A percentile compares a stretch with the other conserved stretches of the same genome.
Evolutionary conservation across 2,329 filamentous ascomycete genomes (phyloP).

Genomic region (Alternaria gansuensis): DNA sequence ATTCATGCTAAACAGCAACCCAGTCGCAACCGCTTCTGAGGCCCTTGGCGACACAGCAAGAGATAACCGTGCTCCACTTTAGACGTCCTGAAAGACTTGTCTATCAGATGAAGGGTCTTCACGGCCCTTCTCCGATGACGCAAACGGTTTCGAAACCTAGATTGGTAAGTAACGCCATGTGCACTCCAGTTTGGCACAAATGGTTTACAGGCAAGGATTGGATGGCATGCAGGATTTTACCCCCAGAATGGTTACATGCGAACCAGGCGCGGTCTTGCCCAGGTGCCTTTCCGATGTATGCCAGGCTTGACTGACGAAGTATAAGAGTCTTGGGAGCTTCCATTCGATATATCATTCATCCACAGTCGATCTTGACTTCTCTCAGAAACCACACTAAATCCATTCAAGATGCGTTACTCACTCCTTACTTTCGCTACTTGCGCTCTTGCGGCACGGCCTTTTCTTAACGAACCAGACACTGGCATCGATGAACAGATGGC

Average conservation of each 20-base stretch:
- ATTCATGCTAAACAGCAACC: slow-evolving; percentile 21
- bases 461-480: slow-evolving; percentile 50
- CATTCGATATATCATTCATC: not conserved
- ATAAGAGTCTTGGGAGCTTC: slow-evolving; percentile 19
- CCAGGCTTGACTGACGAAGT: slow-evolving; percentile 3
- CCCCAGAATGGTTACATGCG: slow-evolving; percentile 3
- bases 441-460: slow-evolving; percentile 47
- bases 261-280: not conserved
- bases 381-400: slow-evolving; percentile 6
- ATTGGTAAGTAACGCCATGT: slow-evolving; percentile 10
- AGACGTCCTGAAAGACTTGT: slow-evolving; percentile 10
- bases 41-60: slow-evolving; percentile 19
- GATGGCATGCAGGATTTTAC: slow-evolving; percentile 3
- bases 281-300: slow-evolving; percentile 1
- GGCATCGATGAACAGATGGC: slow-evolving; percentile 43
- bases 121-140: slow-evolving; percentile 17
- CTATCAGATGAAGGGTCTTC: slow-evolving; percentile 13
- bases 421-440: slow-evolving; percentile 34
- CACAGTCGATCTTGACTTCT: slow-evolving; percentile 8
- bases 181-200: slow-evolving; percentile 10
- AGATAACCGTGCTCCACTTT: slow-evolving; percentile 17
- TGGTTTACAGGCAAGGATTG: slow-evolving; percentile 13
- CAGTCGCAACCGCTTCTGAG: slow-evolving; percentile 10
- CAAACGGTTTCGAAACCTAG: slow-evolving; percentile 18
- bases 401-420: slow-evolving; percentile 36